Conservation (phyloP, 1,139 yeast species). For the Blastobotrys serpentis region DNA sequence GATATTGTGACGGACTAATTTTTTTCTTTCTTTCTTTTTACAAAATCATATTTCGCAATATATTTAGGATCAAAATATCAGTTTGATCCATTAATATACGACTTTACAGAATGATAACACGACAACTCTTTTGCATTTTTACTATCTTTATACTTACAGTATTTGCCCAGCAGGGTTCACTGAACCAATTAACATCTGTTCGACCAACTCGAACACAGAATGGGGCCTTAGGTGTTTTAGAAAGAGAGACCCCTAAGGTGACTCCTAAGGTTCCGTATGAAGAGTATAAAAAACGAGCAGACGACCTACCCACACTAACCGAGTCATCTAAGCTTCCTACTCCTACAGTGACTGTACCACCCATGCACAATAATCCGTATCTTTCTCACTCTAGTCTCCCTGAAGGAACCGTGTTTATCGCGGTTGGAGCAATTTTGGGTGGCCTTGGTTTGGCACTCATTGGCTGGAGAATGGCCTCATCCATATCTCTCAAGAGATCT, state of each 20-base stretch:
- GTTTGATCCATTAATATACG: no score
- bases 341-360: slow-evolving; percentile 66
- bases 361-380: slow-evolving; percentile 58
- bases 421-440: slow-evolving; percentile 69
- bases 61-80: no score
- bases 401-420: slow-evolving; percentile 76
- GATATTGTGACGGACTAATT: no score
- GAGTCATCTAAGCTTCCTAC: slow-evolving; percentile 37
- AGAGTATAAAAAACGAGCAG: background rate
- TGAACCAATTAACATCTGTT: background rate
- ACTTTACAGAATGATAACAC: no score
- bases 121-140: background rate
- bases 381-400: slow-evolving; percentile 53
- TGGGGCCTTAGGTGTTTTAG: background rate
- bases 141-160: no score
- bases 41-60: no score
- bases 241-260: background rate
- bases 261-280: background rate
- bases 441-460: slow-evolving; percentile 50
- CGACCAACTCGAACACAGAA: background rate
- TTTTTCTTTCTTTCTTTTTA: no score
- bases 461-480: slow-evolving; percentile 34
- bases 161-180: background rate
- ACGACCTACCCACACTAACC: slow-evolving; percentile 9
- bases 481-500: slow-evolving; percentile 27